A percentile compares a stretch with the other conserved stretches of the same genome.
These are phyloP conservation scores for Ascochyta rabiei DNA, from an alignment of 2,329 filamentous ascomycete species.

Conservation along the genomic window DNA sequence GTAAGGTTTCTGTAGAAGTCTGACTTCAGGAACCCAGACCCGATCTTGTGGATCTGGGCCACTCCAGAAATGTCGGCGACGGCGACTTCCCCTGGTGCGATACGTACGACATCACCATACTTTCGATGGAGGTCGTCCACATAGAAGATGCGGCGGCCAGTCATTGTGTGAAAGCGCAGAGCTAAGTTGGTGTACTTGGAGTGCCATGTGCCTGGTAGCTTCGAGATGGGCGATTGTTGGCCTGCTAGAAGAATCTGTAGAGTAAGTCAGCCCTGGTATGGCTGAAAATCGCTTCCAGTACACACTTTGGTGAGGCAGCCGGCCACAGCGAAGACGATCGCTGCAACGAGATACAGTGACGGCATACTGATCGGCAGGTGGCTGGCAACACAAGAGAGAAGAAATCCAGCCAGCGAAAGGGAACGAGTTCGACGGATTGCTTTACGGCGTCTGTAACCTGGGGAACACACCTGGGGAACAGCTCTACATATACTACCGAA, in stretches of 20 bases:
- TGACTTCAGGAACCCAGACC: slow-evolving; percentile 51
- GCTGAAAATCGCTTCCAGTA: too few species aligned
- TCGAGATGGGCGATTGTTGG: slow-evolving; percentile 12
- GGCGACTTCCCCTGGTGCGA: slow-evolving; percentile 33
- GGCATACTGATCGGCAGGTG: not conserved
- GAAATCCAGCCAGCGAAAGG: too few species aligned
- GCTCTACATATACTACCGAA: too few species aligned
- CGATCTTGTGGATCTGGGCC: slow-evolving; percentile 42
- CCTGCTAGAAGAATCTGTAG: not conserved
- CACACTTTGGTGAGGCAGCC: not conserved
- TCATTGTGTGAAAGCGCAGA: slow-evolving; percentile 46
- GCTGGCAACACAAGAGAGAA: too few species aligned
- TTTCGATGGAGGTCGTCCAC: slow-evolving; percentile 46
- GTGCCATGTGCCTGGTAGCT: slow-evolving; percentile 40
- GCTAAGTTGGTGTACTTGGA: slow-evolving; percentile 37
- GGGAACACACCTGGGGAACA: too few species aligned
- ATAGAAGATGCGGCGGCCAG: slow-evolving; percentile 47
- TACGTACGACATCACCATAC: slow-evolving; percentile 37
- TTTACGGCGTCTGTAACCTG: too few species aligned
- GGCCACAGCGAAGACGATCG: not conserved
- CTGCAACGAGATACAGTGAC: not conserved
- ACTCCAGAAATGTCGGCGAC: slow-evolving; percentile 28
- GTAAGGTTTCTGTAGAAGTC: slow-evolving; percentile 46
- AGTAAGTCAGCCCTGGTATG: not conserved
- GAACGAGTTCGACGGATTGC: too few species aligned